Evolutionary conservation across 108 stramenopile species (phyloP), one percentile per base, ranked within the genome.

Genomic region (Stephanodiscus triporus): DNA sequence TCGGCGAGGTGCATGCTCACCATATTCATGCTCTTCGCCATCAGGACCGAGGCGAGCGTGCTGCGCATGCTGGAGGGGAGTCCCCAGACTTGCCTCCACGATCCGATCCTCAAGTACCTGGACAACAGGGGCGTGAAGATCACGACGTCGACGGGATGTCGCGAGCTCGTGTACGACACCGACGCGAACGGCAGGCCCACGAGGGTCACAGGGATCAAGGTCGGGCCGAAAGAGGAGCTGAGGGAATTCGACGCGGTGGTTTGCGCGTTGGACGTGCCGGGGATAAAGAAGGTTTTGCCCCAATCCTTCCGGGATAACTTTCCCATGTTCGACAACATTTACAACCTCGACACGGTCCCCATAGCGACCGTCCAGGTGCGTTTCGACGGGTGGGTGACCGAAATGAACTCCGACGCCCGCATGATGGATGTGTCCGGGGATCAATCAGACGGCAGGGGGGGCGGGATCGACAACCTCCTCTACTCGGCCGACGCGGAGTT

Each of bases 301-400:
- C 91, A 88, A 50, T 73, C 63, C 62, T 98, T 98, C 86, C 90
- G 97, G 20, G 87, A 96, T 79, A 64, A 75, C 40, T 90, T 82
- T 68, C 82, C 84, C n/a, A 75, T 87, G 84, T 98, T 98, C 81
- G 97, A 98, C 76, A 94, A 93, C 58, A 96, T 98, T 51, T 98
- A 98, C 93, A 95, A 96, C 59, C 84, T 98, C 32, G 96, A 97
- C 30, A 92, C 93, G 40, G 97, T 98, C 30, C 97, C 97, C 0
- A 95, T 98, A 63, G 95, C 95, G 0, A 98, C 97, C n/a, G 96
- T 98, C 22, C 97, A 98, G 80, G 91, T 97, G 6, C 87, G 97
- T 47, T 98, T 97, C 72, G 91, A 98, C 76, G 97, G 97, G 23
- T 98, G 97, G 97, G 96, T 98, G 0, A 98, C 97, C 11, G 97